Conservation (phyloP, 139 green algal species). For the Tetraselmis striata region DNA sequence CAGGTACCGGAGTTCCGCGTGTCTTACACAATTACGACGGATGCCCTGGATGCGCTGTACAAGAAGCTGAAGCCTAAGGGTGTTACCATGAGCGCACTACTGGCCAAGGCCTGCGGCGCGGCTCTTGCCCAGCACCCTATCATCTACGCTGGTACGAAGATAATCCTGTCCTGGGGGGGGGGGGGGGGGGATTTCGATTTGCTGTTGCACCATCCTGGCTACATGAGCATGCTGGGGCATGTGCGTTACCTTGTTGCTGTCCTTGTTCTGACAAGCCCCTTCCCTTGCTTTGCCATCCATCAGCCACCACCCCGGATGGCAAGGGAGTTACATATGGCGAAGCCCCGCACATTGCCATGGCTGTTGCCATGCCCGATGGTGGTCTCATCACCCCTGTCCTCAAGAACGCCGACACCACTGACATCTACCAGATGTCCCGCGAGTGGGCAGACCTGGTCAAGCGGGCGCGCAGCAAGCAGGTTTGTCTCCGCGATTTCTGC, state of each 20-base stretch:
- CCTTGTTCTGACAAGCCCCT: too few species aligned
- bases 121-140: conserved; percentile 87
- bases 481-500: too few species aligned
- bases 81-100: conserved; percentile 95
- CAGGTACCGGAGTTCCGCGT: conserved; percentile 94
- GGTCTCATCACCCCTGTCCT: conserved; percentile 97
- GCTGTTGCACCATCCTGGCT: too few species aligned
- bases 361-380: conserved; percentile 92
- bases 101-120: conserved; percentile 87
- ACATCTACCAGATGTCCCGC: conserved; percentile 93
- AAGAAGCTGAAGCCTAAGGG: conserved; percentile 94
- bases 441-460: conserved; percentile 77
- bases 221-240: too few species aligned
- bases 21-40: conserved; percentile 82
- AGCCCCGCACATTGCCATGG: conserved; percentile 88
- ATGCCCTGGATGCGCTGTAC: conserved; percentile 92
- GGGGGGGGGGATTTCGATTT: too few species aligned
- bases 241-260: too few species aligned
- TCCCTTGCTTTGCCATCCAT: neutral
- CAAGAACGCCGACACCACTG: conserved; percentile 82
- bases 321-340: conserved; percentile 88
- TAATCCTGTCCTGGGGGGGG: too few species aligned
- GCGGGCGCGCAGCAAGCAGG: conserved; percentile 88
- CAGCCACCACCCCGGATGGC: conserved; percentile 77
- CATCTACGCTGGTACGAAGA: conserved; percentile 77